Evolutionary conservation across 2,329 filamentous ascomycete species (phyloP).

Genomic region (Nigrograna mackinnonii): DNA sequence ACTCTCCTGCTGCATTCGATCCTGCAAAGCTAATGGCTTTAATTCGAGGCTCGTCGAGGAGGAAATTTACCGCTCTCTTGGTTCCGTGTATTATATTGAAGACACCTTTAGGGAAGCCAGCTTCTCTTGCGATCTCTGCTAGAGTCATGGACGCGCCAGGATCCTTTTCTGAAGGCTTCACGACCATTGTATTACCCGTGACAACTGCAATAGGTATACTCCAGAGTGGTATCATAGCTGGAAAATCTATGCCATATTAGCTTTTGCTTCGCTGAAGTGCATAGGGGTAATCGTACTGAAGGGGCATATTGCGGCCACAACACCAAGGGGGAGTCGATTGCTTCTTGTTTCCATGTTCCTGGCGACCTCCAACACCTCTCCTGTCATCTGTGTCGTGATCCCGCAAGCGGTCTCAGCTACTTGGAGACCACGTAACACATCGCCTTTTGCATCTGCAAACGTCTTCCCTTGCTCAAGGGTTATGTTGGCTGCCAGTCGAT

Average conservation of each 20-base stretch:
- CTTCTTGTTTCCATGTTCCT: conserved; percentile 89
- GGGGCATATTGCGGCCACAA: conserved; percentile 82
- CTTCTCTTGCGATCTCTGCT: conserved; percentile 77
- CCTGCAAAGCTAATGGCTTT: conserved; percentile 88
- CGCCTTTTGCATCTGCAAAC: conserved; percentile 78
- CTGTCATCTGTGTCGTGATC: conserved; percentile 80
- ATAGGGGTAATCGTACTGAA: conserved; percentile 67
- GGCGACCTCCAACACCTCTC: conserved; percentile 81
- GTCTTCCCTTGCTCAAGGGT: conserved; percentile 90
- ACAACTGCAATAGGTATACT: conserved; percentile 83
- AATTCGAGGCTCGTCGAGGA: conserved; percentile 81
- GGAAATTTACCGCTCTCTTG: conserved; percentile 83
- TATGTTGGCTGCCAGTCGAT: conserved; percentile 81
- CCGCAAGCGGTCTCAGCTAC: conserved; percentile 82
- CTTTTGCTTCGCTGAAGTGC: not conserved
- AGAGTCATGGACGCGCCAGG: conserved; percentile 85
- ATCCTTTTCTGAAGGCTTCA: conserved; percentile 87
- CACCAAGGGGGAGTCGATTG: conserved; percentile 80
- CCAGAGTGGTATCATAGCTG: conserved; percentile 90
- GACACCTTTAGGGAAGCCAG: conserved; percentile 80
- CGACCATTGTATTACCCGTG: conserved; percentile 79
- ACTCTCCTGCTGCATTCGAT: conserved; percentile 85
- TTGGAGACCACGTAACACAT: conserved; percentile 80
- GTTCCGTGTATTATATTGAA: conserved; percentile 83
- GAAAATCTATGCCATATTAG: conserved; percentile 65